Evolutionary conservation across 305 asterid species (phyloP).

Genomic region (Caryopteris hybrid): DNA sequence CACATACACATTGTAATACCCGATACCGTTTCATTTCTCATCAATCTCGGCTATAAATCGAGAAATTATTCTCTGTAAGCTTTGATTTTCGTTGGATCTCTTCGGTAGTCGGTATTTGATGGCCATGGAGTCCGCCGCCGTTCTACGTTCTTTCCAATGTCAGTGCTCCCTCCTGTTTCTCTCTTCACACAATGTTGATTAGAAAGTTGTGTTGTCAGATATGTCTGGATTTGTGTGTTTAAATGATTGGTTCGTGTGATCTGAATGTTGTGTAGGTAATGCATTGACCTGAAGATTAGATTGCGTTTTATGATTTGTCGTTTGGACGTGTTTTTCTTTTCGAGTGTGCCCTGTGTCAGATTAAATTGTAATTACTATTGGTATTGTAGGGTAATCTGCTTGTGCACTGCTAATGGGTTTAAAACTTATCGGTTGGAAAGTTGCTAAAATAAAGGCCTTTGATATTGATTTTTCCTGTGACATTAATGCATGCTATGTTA

Average conservation of each 20-base stretch:
- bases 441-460: neutral
- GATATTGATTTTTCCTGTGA: neutral
- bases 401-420: neutral
- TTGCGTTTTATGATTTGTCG: constrained; percentile 21
- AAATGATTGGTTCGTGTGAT: constrained; percentile 6
- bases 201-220: neutral
- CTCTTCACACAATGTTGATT: neutral
- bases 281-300: constrained; percentile 10
- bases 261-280: neutral
- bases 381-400: neutral
- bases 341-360: neutral
- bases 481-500: neutral
- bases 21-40: constrained; percentile 11
- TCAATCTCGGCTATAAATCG: constrained; percentile 16
- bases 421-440: neutral
- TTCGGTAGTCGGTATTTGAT: constrained; percentile 17
- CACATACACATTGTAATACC: constrained; percentile 10
- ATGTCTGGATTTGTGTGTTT: neutral
- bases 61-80: constrained; percentile 8
- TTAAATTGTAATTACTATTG: neutral
- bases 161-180: constrained; percentile 13
- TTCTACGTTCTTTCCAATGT: constrained; percentile 64
- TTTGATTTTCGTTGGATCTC: constrained; percentile 29
- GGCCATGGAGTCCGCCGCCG: constrained; percentile 72
- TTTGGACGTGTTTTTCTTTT: neutral